These are phyloP conservation scores for Wickerhamomyces kurtzmanii DNA, from an alignment of 805 yeast species.

Conservation along the genomic window DNA sequence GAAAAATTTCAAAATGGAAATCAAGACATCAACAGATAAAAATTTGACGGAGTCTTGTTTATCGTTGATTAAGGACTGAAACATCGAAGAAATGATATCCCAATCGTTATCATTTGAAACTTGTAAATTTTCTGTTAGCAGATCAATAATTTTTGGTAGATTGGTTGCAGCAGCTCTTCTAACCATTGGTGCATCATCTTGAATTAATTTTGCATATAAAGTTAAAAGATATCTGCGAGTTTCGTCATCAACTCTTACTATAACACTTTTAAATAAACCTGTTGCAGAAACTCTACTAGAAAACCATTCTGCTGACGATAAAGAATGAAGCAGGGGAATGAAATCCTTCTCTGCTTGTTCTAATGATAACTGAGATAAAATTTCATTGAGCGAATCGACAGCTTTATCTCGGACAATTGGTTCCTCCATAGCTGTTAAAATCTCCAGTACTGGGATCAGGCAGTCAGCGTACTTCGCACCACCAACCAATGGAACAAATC, in stretches of 20 bases:
- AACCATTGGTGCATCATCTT: constrained; percentile 97
- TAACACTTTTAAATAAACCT: constrained; percentile 70
- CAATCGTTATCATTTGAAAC: constrained; percentile 50
- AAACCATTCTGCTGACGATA: constrained; percentile 91
- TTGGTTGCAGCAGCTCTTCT: constrained; percentile 87
- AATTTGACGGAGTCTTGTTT: constrained; percentile 94
- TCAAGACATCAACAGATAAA: constrained; percentile 77
- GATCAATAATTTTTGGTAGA: constrained; percentile 64
- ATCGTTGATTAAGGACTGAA: constrained; percentile 66
- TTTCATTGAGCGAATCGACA: constrained; percentile 68
- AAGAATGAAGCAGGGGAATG: constrained; percentile 65
- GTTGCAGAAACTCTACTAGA: constrained; percentile 86
- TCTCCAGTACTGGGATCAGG: constrained; percentile 57
- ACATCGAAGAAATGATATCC: constrained; percentile 76
- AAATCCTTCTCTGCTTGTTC: constrained; percentile 59
- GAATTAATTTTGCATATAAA: constrained; percentile 59
- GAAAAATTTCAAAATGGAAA: constrained; percentile 68
- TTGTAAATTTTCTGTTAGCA: constrained; percentile 38
- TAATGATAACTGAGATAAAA: constrained; percentile 52
- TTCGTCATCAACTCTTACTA: constrained; percentile 44
- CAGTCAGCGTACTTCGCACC: constrained; percentile 59
- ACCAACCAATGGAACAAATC: constrained; percentile 83
- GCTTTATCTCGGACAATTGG: constrained; percentile 95
- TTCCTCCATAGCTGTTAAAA: constrained; percentile 87
- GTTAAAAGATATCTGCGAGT: constrained; percentile 54